Evolutionary conservation across 805 yeast species (phyloP).

Genomic region (Saccharomycopsis schoenii): DNA sequence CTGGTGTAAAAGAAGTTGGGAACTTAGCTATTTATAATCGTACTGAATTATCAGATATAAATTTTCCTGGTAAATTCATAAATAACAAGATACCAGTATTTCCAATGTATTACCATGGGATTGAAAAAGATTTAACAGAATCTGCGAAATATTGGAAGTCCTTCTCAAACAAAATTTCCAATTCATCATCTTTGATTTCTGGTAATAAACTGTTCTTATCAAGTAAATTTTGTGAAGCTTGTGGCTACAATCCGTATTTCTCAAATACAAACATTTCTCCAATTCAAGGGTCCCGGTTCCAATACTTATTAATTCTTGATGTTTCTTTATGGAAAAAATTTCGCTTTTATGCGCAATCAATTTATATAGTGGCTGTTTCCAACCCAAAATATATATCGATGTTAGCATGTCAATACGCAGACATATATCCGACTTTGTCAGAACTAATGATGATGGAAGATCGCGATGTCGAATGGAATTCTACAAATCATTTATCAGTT

Average conservation of each 20-base stretch:
- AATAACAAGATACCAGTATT: conserved; percentile 4
- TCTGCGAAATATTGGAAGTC: not conserved
- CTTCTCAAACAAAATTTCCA: not conserved
- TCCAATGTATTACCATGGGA: conserved; percentile 6
- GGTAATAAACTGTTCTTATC: conserved; percentile 35
- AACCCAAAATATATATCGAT: conserved; percentile 44
- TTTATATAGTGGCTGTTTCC: conserved; percentile 57
- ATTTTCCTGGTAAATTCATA: conserved; percentile 7
- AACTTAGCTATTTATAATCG: not conserved
- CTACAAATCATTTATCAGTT: conserved; percentile 62
- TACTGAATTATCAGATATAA: not conserved
- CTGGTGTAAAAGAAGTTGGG: conserved; percentile 32
- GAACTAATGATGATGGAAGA: conserved; percentile 62
- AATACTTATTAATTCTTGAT: conserved; percentile 46
- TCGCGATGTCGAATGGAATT: conserved; percentile 69
- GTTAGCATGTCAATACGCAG: conserved; percentile 74
- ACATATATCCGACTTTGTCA: conserved; percentile 65
- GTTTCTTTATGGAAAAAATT: conserved; percentile 60
- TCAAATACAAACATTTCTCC: conserved; percentile 16
- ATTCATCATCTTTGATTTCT: not conserved
- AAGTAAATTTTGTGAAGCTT: conserved; percentile 32
- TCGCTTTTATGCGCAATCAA: conserved; percentile 47
- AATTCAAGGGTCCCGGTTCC: conserved; percentile 33
- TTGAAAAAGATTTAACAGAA: not conserved
- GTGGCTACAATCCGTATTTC: conserved; percentile 31